These are phyloP conservation scores for Xylaria acuta DNA, from an alignment of 495 filamentous ascomycete genomes.

Conservation along the genomic window DNA sequence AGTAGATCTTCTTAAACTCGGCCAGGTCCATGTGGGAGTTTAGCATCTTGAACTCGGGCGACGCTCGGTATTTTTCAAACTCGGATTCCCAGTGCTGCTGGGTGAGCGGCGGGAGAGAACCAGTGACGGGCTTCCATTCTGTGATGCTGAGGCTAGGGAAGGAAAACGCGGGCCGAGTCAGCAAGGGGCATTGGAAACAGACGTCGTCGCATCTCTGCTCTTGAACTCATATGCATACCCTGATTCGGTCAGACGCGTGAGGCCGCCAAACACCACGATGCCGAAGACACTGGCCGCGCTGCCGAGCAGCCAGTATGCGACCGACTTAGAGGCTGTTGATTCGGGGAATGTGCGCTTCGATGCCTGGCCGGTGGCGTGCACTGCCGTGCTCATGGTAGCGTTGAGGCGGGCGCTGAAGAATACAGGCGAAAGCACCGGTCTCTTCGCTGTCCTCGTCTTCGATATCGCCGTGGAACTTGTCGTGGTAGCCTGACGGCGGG, in stretches of 20 bases:
- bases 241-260: slow-evolving; percentile 94
- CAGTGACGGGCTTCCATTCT: slow-evolving; percentile 98
- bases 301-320: slow-evolving; percentile 91
- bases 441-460: background rate
- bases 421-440: slow-evolving; percentile 30
- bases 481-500: slow-evolving; percentile 19
- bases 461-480: slow-evolving; percentile 4
- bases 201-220: background rate
- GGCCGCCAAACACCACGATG: slow-evolving; percentile 92
- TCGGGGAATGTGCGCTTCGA: slow-evolving; percentile 65
- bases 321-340: slow-evolving; percentile 66
- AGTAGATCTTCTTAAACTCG: slow-evolving; percentile 98
- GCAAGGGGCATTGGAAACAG: background rate
- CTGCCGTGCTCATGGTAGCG: slow-evolving; percentile 6
- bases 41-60: slow-evolving; percentile 87
- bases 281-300: slow-evolving; percentile 94
- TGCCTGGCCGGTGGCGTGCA: slow-evolving; percentile 30
- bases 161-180: slow-evolving; percentile 30
- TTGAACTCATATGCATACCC: slow-evolving; percentile 61
- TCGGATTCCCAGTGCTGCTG: slow-evolving; percentile 83
- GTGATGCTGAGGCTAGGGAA: slow-evolving; percentile 88
- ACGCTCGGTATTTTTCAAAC: slow-evolving; percentile 87
- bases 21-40: slow-evolving; percentile 89
- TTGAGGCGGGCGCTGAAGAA: slow-evolving; percentile 45
- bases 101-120: slow-evolving; percentile 83